Evolutionary conservation across 768 basidiomycete species (phyloP).

Genomic region (Russula foetens): DNA sequence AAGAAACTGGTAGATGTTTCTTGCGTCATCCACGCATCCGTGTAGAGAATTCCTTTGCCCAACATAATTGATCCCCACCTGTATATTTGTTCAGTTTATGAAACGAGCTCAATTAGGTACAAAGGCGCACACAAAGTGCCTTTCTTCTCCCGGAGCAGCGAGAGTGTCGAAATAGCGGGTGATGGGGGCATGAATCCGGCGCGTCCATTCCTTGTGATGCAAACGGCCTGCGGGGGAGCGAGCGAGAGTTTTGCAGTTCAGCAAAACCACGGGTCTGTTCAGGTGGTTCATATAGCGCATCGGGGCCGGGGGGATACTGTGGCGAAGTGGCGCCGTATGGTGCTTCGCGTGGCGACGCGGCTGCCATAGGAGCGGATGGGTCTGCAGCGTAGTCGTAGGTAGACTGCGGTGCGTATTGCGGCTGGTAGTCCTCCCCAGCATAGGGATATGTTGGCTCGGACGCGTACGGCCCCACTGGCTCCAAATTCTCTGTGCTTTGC

Average conservation of each 20-base stretch:
- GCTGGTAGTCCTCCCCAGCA: background rate
- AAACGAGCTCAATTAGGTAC: background rate
- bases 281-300: background rate
- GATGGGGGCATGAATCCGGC: background rate
- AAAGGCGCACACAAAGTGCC: slow-evolving; percentile 65
- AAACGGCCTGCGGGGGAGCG: background rate
- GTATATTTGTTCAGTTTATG: background rate
- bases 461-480: background rate
- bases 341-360: background rate
- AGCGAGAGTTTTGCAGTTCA: background rate
- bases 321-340: background rate
- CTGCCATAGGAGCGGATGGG: background rate
- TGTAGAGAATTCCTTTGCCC: slow-evolving; percentile 57
- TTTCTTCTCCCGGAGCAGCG: slow-evolving; percentile 85
- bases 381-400: background rate
- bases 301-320: background rate
- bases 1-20: slow-evolving; percentile 74
- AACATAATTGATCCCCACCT: slow-evolving; percentile 89
- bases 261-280: background rate
- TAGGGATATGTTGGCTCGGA: background rate
- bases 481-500: background rate
- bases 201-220: slow-evolving; percentile 4
- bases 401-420: background rate
- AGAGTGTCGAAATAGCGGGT: slow-evolving; percentile 63
- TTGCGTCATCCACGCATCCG: slow-evolving; percentile 91